These are phyloP conservation scores for Paxillus rubicundulus DNA, from an alignment of 768 basidiomycete genomes.

Conservation along the genomic window DNA sequence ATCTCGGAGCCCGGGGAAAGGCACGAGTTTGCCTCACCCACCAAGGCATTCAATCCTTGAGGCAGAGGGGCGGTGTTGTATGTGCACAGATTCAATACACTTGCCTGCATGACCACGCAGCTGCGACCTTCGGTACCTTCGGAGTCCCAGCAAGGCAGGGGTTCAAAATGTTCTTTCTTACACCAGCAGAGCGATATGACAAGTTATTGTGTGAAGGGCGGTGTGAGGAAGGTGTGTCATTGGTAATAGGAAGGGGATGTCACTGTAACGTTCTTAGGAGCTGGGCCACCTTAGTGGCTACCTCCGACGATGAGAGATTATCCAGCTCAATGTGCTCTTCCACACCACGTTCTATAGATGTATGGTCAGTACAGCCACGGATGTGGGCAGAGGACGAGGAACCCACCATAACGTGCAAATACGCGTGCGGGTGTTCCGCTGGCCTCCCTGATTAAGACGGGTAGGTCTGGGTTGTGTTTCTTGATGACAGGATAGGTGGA, in stretches of 20 bases:
- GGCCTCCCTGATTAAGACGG: constrained; percentile 79
- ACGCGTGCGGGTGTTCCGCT: constrained; percentile 74
- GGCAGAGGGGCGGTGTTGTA: constrained; percentile 17
- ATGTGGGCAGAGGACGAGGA: constrained; percentile 15
- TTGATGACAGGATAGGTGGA: constrained; percentile 74
- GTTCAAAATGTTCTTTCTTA: neutral
- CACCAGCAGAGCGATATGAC: neutral
- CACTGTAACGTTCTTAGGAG: constrained; percentile 42
- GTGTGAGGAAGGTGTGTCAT: constrained; percentile 6
- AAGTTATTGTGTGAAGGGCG: neutral
- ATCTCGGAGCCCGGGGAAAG: constrained; percentile 5
- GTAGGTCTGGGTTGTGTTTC: constrained; percentile 83
- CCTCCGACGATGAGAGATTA: constrained; percentile 67
- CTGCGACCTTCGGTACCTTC: neutral
- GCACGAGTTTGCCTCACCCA: constrained; percentile 21
- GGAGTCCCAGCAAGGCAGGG: neutral
- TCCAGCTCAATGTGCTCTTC: constrained; percentile 83
- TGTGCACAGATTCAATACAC: constrained; percentile 1
- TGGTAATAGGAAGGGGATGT: constrained; percentile 1
- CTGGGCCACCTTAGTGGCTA: constrained; percentile 66
- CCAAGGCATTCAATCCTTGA: constrained; percentile 16
- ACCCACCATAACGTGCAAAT: constrained; percentile 84
- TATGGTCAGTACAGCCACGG: constrained; percentile 15
- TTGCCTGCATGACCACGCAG: neutral
- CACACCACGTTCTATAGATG: constrained; percentile 63